These are phyloP conservation scores for Podochytrium sp. DNA, from an alignment of 192 early-diverging fungal species.

Conservation along the genomic window DNA sequence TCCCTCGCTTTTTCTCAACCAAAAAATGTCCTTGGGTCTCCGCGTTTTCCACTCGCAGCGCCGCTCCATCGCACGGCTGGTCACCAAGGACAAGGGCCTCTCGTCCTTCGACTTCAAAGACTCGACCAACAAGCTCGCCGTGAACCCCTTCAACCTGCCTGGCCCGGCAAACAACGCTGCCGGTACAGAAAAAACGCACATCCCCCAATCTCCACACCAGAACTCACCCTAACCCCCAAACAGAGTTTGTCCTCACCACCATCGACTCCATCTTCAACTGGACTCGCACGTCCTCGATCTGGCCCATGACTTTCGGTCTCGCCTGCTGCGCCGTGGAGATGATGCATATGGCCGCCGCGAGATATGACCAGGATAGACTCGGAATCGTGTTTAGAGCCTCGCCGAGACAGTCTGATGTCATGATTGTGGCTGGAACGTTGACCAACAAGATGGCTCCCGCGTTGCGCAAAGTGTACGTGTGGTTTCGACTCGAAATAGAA, in stretches of 20 bases:
- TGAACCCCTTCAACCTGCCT: constrained; percentile 59
- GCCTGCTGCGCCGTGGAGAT: constrained; percentile 98
- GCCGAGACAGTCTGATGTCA: constrained; percentile 96
- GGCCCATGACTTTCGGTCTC: constrained; percentile 76
- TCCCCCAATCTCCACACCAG: too few species aligned
- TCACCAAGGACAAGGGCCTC: constrained; percentile 39
- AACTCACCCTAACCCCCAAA: neutral
- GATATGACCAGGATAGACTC: constrained; percentile 97
- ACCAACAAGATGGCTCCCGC: constrained; percentile 99
- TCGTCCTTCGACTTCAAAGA: constrained; percentile 40
- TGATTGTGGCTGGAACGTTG: constrained; percentile 98
- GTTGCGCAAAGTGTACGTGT: constrained; percentile 68
- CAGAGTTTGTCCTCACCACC: constrained; percentile 78
- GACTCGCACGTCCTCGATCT: constrained; percentile 87
- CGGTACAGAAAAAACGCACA: constrained; percentile 27
- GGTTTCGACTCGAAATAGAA: too few species aligned
- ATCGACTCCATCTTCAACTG: constrained; percentile 93
- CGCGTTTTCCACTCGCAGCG: constrained; percentile 6
- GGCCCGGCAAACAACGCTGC: constrained; percentile 50
- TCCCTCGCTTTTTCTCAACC: too few species aligned
- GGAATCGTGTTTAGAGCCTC: constrained; percentile 97
- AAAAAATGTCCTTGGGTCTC: too few species aligned
- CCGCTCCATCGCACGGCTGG: constrained; percentile 28
- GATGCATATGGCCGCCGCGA: constrained; percentile 94
- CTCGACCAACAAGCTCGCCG: constrained; percentile 30